phyloP scores from a whole-genome alignment of 2,329 filamentous ascomycete genomes.

The Hymenoscyphus linearis region DNA sequence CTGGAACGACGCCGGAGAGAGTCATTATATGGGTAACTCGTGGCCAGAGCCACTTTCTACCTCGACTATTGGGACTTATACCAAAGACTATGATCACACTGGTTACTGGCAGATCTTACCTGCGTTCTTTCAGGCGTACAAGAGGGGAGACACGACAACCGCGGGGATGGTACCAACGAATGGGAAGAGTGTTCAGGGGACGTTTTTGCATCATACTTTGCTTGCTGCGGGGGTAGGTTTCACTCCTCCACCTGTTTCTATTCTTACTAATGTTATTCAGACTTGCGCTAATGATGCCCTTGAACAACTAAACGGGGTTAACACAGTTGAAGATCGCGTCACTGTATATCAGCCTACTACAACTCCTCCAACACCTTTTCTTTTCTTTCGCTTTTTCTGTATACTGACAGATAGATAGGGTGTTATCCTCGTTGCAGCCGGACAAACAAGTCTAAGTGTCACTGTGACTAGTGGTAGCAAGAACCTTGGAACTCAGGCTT shows the following conservation, averaged over 20 bases:
- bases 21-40: slow-evolving; percentile 37
- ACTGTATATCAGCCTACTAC: neutral
- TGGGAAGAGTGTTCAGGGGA: slow-evolving; percentile 19
- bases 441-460: slow-evolving; percentile 5
- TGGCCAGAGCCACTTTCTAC: slow-evolving; percentile 33
- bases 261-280: neutral
- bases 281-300: slow-evolving; percentile 10
- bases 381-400: no score
- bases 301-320: slow-evolving; percentile 5
- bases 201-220: slow-evolving; percentile 31
- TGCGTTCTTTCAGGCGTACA: slow-evolving; percentile 36
- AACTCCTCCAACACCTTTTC: no score
- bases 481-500: slow-evolving; percentile 2
- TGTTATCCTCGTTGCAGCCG: slow-evolving; percentile 13
- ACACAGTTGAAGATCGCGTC: slow-evolving; percentile 11
- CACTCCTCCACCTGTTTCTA: neutral
- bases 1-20: slow-evolving; percentile 38
- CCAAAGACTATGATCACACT: slow-evolving; percentile 32
- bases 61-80: slow-evolving; percentile 26
- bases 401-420: slow-evolving; percentile 2
- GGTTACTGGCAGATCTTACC: slow-evolving; percentile 34
- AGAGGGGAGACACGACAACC: slow-evolving; percentile 27
- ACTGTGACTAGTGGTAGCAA: slow-evolving; percentile 7
- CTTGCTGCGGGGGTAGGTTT: slow-evolving; percentile 6
- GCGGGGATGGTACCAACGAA: slow-evolving; percentile 21